phyloP scores from a whole-genome alignment of 2,329 filamentous ascomycete species.

The Cercospora zeina region DNA sequence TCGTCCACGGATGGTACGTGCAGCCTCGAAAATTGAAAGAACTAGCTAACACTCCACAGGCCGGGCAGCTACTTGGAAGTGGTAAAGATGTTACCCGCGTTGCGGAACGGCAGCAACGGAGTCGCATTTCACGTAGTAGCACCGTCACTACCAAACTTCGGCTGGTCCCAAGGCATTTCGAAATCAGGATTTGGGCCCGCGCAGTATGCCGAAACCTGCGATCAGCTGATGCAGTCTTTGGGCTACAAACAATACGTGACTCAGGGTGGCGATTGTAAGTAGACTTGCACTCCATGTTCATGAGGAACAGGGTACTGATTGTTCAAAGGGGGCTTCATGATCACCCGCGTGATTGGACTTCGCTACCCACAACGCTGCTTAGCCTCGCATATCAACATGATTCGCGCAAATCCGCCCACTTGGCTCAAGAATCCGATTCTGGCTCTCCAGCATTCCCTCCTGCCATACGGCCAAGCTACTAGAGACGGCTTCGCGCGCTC shows the following conservation, averaged over 20 bases:
- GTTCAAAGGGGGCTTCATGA: conserved; percentile 45
- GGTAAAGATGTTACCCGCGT: conserved; percentile 57
- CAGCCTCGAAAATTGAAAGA: not conserved
- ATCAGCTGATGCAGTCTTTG: conserved; percentile 61
- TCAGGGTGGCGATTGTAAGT: conserved; percentile 53
- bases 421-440: conserved; percentile 57
- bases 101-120: conserved; percentile 43
- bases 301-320: not conserved
- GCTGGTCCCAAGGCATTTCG: conserved; percentile 64
- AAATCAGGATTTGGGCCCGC: conserved; percentile 52
- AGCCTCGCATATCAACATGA: conserved; percentile 51
- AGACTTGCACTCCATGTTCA: not conserved
- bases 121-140: conserved; percentile 66
- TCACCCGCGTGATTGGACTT: conserved; percentile 63
- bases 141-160: conserved; percentile 58
- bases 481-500: conserved; percentile 54
- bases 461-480: conserved; percentile 56
- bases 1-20: conserved; percentile 61
- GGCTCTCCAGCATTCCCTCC: conserved; percentile 57
- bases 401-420: conserved; percentile 51
- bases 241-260: conserved; percentile 61
- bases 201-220: conserved; percentile 57
- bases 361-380: conserved; percentile 59
- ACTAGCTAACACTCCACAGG: not conserved
- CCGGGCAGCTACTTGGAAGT: conserved; percentile 70